Base-by-base conservation (phyloP, 257 asterid species). In the Agastache rugosa region DNA sequence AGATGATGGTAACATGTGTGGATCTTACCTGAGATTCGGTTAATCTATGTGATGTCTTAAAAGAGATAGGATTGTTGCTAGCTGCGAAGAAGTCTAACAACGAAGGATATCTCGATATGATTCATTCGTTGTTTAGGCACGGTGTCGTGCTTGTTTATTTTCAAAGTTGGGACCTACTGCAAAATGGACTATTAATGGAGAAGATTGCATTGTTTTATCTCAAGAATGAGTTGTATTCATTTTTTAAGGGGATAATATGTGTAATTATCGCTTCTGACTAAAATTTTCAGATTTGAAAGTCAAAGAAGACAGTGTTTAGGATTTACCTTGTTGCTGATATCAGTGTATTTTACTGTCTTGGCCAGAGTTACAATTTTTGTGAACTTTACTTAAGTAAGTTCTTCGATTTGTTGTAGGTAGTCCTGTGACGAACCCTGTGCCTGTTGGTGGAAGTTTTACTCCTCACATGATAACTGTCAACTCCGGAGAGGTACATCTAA, bases 381-480 rank as follows among this genome's bases (percentile, higher is more conserved):
- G 23, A 25, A 22, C 5, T 51, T 73, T 73, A 23, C 29, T 69
- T 1, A 11, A 75, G 50, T 60, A 44, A 23, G 45, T 56, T 20
- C n/a, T 50, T 77, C 51, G 48, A 9, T 54, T 67, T 76, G 34
- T 73, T 82, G 77, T 27, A 85, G 97, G 91, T 61, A 85, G 82
- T 39, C 74, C 71, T 67, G 71, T 68, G 76, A 66, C 86, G 37
- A 72, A 60, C 74, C 82, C 94, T 12, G 85, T 34, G 72, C 82
- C 94, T 12, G 85, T 34, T 27, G 88, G 96, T 67, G 96, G 88
- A 80, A 85, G 85, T 79, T 87, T 93, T 78, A 83, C 86, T 5
- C 94, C 96, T 2, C 97, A 93, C 34, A 90, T 88, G 83, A 79
- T 93, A 69, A 85, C 93, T 65, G 91, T 91, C 41, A 88, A 87